A percentile compares a stretch with the other conserved stretches of the same genome.
Conservation (phyloP, 176 grass and related monocot genomes). For the Chrysopogon serrulatus region DNA sequence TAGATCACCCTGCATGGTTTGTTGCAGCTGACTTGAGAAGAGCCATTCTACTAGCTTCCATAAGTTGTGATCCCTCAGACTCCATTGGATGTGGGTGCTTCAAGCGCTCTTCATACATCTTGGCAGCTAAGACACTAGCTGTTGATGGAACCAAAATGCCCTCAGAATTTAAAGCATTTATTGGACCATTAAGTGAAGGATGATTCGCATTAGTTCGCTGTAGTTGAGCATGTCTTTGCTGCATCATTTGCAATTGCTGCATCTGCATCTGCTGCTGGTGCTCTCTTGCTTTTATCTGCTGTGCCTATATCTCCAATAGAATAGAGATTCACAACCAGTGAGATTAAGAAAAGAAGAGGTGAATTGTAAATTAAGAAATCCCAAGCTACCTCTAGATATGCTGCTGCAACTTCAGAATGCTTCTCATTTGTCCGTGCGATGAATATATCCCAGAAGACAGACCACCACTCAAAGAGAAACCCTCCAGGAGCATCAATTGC, state of each 20-base stretch:
- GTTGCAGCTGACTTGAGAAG: conserved; percentile 86
- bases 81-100: conserved; percentile 83
- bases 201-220: conserved; percentile 67
- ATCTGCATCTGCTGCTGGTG: conserved; percentile 96
- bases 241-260: conserved; percentile 90
- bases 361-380: not conserved
- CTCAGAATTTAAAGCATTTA: conserved; percentile 74
- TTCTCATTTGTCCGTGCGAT: conserved; percentile 97
- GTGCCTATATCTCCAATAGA: conserved; percentile 41
- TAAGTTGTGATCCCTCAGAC: conserved; percentile 70
- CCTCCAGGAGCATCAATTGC: conserved; percentile 98
- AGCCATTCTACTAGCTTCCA: conserved; percentile 85
- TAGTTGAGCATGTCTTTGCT: conserved; percentile 86
- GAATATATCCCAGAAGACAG: conserved; percentile 99
- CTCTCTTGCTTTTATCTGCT: conserved; percentile 89
- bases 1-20: conserved; percentile 75
- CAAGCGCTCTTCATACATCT: conserved; percentile 95
- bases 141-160: conserved; percentile 76
- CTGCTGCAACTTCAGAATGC: conserved; percentile 91
- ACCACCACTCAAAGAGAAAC: conserved; percentile 99
- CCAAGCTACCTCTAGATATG: conserved; percentile 76
- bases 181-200: conserved; percentile 63
- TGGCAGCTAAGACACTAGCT: conserved; percentile 91
- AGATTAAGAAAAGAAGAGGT: conserved; percentile 7
- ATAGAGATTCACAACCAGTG: not conserved